A percentile compares a stretch with the other conserved stretches of the same genome.
Conservation (phyloP, 108 stramenopile species). For the Nitzschia palea region DNA sequence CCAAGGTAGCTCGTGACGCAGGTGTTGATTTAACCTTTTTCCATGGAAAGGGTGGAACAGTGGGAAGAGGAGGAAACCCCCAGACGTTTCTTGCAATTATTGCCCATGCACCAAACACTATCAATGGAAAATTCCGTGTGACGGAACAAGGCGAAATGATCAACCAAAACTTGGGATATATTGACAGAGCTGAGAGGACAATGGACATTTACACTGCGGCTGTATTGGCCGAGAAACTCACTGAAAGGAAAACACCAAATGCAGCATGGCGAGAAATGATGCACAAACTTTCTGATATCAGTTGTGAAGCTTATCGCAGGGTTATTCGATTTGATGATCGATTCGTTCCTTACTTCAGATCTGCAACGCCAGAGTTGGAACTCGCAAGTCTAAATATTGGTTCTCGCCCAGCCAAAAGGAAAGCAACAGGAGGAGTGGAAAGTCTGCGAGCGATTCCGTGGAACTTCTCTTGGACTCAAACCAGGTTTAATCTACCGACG, state of each 20-base stretch:
- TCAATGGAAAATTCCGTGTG: constrained; percentile 97
- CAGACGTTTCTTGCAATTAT: constrained; percentile 79
- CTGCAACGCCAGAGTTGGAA: constrained; percentile 96
- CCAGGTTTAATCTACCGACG: constrained; percentile 90
- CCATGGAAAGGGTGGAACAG: constrained; percentile 98
- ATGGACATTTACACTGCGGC: constrained; percentile 96
- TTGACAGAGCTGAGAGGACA: constrained; percentile 85
- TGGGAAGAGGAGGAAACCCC: constrained; percentile 96
- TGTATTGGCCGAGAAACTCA: constrained; percentile 85
- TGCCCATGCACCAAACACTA: constrained; percentile 92
- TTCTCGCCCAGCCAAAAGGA: constrained; percentile 95
- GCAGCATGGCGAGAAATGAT: constrained; percentile 85
- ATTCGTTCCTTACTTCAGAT: constrained; percentile 97
- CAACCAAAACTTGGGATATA: constrained; percentile 94
- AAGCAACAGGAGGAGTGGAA: constrained; percentile 94
- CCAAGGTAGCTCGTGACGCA: constrained; percentile 79
- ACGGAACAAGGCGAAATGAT: constrained; percentile 99
- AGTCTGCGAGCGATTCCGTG: constrained; percentile 96
- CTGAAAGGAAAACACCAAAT: constrained; percentile 48
- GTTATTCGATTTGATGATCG: constrained; percentile 84
- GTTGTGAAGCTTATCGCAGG: constrained; percentile 88
- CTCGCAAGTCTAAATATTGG: constrained; percentile 93
- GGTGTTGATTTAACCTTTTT: constrained; percentile 81
- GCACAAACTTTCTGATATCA: constrained; percentile 81
- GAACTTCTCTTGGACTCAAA: constrained; percentile 99